Percentiles rank a stretch among this genome's conserved stretches.
phyloP scores from a whole-genome alignment of 2,329 filamentous ascomycete genomes.

The Xylariomycetidae sp. region DNA sequence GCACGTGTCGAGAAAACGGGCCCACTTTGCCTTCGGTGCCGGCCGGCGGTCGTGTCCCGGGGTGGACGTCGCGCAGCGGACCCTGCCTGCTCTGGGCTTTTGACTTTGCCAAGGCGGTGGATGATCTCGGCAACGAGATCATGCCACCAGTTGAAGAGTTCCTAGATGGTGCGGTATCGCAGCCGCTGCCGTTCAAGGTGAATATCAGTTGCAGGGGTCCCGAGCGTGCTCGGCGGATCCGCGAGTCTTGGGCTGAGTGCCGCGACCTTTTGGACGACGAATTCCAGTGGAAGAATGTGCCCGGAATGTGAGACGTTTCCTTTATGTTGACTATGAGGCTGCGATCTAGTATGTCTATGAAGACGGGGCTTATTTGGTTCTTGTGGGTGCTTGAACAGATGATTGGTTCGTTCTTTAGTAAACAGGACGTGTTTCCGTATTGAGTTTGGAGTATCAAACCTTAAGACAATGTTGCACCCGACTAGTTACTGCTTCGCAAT shows the following conservation, averaged over 20 bases:
- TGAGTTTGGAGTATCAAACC: too few species aligned
- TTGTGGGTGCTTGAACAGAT: too few species aligned
- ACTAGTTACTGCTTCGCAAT: too few species aligned
- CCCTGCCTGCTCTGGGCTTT: conserved; percentile 45
- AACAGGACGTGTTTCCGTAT: too few species aligned
- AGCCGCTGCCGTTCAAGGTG: neutral
- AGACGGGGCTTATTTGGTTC: too few species aligned
- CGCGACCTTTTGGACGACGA: neutral
- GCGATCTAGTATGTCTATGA: too few species aligned
- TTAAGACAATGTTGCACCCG: too few species aligned
- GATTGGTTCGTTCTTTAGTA: too few species aligned
- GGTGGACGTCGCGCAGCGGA: conserved; percentile 27
- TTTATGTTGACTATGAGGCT: too few species aligned
- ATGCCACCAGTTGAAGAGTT: neutral
- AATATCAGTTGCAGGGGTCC: neutral
- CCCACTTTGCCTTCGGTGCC: conserved; percentile 26
- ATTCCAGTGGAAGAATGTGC: neutral
- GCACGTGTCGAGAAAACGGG: conserved; percentile 23
- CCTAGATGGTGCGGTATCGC: neutral
- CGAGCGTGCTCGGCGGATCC: neutral
- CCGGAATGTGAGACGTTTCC: too few species aligned
- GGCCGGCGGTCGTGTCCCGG: conserved; percentile 46
- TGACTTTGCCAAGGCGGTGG: conserved; percentile 23
- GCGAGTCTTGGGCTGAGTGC: neutral
- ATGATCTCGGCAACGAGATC: neutral